phyloP scores from a whole-genome alignment of 1,139 yeast species.

The Geotrichum aggregatum region DNA sequence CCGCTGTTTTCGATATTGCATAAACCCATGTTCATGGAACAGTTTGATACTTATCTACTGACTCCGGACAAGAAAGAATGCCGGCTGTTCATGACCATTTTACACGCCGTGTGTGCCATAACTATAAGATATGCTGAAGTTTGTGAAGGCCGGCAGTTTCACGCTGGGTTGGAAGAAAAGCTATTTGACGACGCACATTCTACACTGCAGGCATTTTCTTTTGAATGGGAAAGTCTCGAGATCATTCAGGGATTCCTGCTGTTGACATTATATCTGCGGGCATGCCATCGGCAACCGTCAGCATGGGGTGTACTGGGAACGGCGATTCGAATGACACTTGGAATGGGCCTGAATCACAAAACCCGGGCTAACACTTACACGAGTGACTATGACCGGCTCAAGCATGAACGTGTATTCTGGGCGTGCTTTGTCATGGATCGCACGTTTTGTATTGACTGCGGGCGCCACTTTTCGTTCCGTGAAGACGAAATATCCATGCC shows the following conservation, averaged over 20 bases:
- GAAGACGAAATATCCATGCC: slow-evolving; percentile 41
- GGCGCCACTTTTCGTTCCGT: slow-evolving; percentile 46
- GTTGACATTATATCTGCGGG: slow-evolving; percentile 51
- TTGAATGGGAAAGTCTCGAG: slow-evolving; percentile 68
- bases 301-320: slow-evolving; percentile 51
- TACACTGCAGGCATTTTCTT: slow-evolving; percentile 49
- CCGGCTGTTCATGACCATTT: slow-evolving; percentile 50
- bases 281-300: slow-evolving; percentile 56
- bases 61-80: slow-evolving; percentile 29
- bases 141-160: slow-evolving; percentile 33
- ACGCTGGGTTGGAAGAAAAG: slow-evolving; percentile 48
- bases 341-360: slow-evolving; percentile 51
- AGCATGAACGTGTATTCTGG: slow-evolving; percentile 57
- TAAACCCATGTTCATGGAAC: slow-evolving; percentile 53
- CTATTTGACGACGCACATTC: slow-evolving; percentile 51
- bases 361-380: neutral
- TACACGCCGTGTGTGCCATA: slow-evolving; percentile 50
- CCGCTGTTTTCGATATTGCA: slow-evolving; percentile 54
- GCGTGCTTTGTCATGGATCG: slow-evolving; percentile 55
- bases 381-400: slow-evolving; percentile 47
- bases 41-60: slow-evolving; percentile 43
- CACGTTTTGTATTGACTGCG: slow-evolving; percentile 52
- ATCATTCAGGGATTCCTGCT: slow-evolving; percentile 61
- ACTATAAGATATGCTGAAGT: slow-evolving; percentile 54
- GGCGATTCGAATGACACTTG: slow-evolving; percentile 52